phyloP scores from a whole-genome alignment of 2,329 filamentous ascomycete genomes.

The Thielaviopsis ethacetica region DNA sequence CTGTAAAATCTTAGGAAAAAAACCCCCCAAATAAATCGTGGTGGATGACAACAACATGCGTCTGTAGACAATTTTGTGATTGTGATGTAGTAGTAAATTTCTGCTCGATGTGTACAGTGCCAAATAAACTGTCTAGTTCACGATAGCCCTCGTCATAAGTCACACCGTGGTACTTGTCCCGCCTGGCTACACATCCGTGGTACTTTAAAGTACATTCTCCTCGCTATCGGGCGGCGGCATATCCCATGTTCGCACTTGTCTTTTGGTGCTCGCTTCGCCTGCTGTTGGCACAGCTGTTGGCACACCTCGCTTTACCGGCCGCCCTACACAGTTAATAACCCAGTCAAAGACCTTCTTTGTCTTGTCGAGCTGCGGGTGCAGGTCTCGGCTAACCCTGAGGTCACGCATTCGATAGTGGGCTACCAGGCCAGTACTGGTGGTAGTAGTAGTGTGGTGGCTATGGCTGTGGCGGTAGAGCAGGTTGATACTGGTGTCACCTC shows the following conservation, averaged over 20 bases:
- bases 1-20: background rate
- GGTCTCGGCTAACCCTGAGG: constrained; percentile 21
- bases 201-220: background rate
- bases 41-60: background rate
- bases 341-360: constrained; percentile 55
- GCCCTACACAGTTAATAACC: constrained; percentile 52
- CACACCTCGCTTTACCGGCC: constrained; percentile 15
- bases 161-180: background rate
- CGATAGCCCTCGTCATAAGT: background rate
- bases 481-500: constrained; percentile 47
- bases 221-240: constrained; percentile 1
- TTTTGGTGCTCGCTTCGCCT: background rate
- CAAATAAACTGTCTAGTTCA: background rate
- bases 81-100: background rate
- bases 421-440: constrained; percentile 33
- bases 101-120: background rate
- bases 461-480: constrained; percentile 45
- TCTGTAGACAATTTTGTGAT: background rate
- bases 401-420: constrained; percentile 41
- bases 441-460: no score
- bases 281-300: background rate
- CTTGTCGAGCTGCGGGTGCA: constrained; percentile 41
- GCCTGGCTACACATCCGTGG: background rate
- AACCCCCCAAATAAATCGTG: background rate
- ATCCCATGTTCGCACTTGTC: constrained; percentile 11